Conservation (phyloP, 2,329 filamentous ascomycete species). For the Claviceps paspali region DNA sequence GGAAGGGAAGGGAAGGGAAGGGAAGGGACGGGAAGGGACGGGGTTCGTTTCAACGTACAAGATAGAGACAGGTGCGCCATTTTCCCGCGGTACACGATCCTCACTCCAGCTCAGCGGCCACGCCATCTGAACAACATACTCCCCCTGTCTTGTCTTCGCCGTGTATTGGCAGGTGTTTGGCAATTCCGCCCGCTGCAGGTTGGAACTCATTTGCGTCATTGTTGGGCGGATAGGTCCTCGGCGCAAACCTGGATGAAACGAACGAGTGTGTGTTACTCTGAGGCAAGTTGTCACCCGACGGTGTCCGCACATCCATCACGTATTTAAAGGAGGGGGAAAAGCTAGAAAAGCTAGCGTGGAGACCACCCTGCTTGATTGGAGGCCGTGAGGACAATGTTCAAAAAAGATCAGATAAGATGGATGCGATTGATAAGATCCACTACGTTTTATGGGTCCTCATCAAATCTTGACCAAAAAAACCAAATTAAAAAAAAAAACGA, state of each 20-base stretch:
- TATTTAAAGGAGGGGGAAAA: background rate
- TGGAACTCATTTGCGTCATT: slow-evolving; percentile 1
- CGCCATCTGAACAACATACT: slow-evolving; percentile 17
- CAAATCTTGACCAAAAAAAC: too few relatives aligned
- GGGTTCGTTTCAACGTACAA: slow-evolving; percentile 10
- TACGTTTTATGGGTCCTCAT: background rate
- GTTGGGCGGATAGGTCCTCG: background rate
- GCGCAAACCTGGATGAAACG: background rate
- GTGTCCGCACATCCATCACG: background rate
- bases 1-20: background rate
- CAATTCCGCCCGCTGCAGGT: slow-evolving; percentile 9
- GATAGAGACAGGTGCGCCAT: slow-evolving; percentile 10
- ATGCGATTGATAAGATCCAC: slow-evolving; percentile 1
- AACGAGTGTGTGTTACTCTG: background rate
- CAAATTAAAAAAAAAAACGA: too few relatives aligned
- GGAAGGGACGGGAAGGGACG: background rate
- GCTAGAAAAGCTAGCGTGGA: background rate
- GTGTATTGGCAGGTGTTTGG: slow-evolving; percentile 15
- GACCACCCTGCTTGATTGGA: background rate
- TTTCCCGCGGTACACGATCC: slow-evolving; percentile 10
- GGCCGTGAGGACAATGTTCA: background rate
- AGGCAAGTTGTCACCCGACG: background rate
- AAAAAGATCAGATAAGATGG: slow-evolving; percentile 2
- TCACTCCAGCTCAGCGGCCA: slow-evolving; percentile 16
- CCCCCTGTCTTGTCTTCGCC: slow-evolving; percentile 12